Percentiles rank a stretch among this genome's conserved stretches.
phyloP scores from a whole-genome alignment of 2,329 filamentous ascomycete genomes.

The Trichoderma asperellum region DNA sequence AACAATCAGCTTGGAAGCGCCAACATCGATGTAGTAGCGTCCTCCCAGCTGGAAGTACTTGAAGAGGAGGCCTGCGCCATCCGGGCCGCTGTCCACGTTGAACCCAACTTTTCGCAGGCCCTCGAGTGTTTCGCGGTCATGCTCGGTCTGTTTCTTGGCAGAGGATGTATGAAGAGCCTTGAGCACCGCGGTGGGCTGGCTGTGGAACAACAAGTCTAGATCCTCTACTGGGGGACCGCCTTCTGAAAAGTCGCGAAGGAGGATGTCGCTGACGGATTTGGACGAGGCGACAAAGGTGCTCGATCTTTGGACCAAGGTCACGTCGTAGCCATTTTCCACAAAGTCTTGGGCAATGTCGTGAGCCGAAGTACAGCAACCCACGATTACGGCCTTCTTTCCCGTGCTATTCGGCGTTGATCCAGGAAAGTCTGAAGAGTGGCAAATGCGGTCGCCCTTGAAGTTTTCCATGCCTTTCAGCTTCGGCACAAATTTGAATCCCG shows the following conservation, averaged over 20 bases:
- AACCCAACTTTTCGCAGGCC: constrained; percentile 62
- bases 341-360: constrained; percentile 73
- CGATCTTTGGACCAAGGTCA: constrained; percentile 72
- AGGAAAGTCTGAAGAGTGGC: constrained; percentile 64
- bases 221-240: constrained; percentile 65
- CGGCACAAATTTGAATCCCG: constrained; percentile 67
- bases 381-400: constrained; percentile 65
- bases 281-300: constrained; percentile 67
- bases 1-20: constrained; percentile 62
- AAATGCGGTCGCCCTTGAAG: constrained; percentile 64
- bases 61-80: constrained; percentile 59
- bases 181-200: constrained; percentile 60
- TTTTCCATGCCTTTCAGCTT: constrained; percentile 57
- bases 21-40: constrained; percentile 73
- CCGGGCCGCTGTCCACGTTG: constrained; percentile 60
- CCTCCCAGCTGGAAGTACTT: constrained; percentile 70
- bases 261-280: constrained; percentile 55
- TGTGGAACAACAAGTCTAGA: constrained; percentile 64
- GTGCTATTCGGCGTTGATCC: constrained; percentile 53
- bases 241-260: constrained; percentile 56
- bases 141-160: constrained; percentile 40
- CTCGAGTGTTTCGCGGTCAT: constrained; percentile 46
- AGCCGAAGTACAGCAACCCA: constrained; percentile 70
- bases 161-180: constrained; percentile 60
- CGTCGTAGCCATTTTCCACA: constrained; percentile 65